These are phyloP conservation scores for Blastocystis sp. DNA, from an alignment of 352 stramenopile species.

Conservation along the genomic window DNA sequence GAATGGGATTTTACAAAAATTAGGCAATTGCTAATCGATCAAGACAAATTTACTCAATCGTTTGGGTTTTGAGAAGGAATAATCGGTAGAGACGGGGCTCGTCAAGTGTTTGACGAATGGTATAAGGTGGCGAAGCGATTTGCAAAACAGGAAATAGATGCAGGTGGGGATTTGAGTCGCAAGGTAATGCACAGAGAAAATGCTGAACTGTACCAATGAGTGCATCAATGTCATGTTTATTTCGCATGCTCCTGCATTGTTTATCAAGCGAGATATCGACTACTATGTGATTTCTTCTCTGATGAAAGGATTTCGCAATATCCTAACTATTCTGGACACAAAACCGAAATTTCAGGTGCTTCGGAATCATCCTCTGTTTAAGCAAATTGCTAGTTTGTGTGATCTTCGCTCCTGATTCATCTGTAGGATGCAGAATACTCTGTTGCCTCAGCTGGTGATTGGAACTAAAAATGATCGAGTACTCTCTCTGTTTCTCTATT, in stretches of 20 bases:
- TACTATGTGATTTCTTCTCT: conserved; percentile 53
- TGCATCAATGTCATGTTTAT: conserved; percentile 46
- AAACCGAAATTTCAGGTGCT: conserved; percentile 55
- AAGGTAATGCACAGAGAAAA: not conserved
- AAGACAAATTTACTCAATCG: conserved; percentile 37
- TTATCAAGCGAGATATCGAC: conserved; percentile 21
- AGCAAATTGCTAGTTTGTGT: not conserved
- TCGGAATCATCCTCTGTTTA: not conserved
- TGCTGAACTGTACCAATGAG: conserved; percentile 32
- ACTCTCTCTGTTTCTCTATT: not conserved
- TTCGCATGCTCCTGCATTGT: not conserved
- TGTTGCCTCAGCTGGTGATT: not conserved
- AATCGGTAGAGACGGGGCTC: not conserved
- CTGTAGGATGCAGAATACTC: not conserved
- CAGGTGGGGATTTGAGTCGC: not conserved
- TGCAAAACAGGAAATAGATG: not conserved
- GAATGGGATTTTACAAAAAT: conserved; percentile 32
- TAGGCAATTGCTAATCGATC: not conserved
- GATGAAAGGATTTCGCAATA: conserved; percentile 48
- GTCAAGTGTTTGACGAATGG: conserved; percentile 55
- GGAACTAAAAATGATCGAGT: conserved; percentile 12
- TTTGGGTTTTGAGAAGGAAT: not conserved
- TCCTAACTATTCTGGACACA: conserved; percentile 27
- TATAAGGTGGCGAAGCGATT: not conserved
- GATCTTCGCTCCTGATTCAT: not conserved